phyloP scores from a whole-genome alignment of 306 rosid genomes.

The Pachyrhizus erosus region DNA sequence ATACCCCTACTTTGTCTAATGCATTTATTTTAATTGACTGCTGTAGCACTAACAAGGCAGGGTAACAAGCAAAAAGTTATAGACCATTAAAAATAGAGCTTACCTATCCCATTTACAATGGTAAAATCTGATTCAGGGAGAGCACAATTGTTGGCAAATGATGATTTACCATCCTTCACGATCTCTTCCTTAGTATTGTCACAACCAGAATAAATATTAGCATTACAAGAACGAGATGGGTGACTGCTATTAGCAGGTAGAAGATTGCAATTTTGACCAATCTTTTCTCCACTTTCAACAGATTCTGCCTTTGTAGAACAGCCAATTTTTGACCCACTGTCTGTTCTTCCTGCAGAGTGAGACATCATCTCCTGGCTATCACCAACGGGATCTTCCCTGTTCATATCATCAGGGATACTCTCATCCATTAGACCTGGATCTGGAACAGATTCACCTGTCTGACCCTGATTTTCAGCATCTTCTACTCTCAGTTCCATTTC shows the following conservation, averaged over 20 bases:
- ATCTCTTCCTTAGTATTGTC: constrained; percentile 68
- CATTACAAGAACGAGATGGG: constrained; percentile 85
- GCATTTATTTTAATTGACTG: too few species aligned
- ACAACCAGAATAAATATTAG: constrained; percentile 62
- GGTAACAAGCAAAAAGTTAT: constrained; percentile 23
- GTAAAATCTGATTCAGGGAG: constrained; percentile 64
- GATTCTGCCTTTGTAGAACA: constrained; percentile 96
- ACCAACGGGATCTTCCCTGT: constrained; percentile 89
- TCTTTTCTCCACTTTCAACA: constrained; percentile 95
- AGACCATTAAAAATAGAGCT: constrained; percentile 35
- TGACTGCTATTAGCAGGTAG: constrained; percentile 60
- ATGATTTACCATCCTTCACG: constrained; percentile 77
- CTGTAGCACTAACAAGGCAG: constrained; percentile 4
- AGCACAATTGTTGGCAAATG: constrained; percentile 60
- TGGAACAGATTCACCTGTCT: constrained; percentile 93
- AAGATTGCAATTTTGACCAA: constrained; percentile 74
- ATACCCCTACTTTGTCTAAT: too few species aligned
- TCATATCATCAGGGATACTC: constrained; percentile 81
- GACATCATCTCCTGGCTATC: constrained; percentile 98
- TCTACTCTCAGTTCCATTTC: constrained; percentile 91
- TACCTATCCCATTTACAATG: constrained; percentile 71
- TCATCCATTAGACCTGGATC: constrained; percentile 97
- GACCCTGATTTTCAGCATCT: constrained; percentile 96
- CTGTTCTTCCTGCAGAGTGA: constrained; percentile 87
- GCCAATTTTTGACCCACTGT: constrained; percentile 95